These are phyloP conservation scores for Friedmanniomyces endolithicus DNA, from an alignment of 495 filamentous ascomycete species.

Conservation along the genomic window DNA sequence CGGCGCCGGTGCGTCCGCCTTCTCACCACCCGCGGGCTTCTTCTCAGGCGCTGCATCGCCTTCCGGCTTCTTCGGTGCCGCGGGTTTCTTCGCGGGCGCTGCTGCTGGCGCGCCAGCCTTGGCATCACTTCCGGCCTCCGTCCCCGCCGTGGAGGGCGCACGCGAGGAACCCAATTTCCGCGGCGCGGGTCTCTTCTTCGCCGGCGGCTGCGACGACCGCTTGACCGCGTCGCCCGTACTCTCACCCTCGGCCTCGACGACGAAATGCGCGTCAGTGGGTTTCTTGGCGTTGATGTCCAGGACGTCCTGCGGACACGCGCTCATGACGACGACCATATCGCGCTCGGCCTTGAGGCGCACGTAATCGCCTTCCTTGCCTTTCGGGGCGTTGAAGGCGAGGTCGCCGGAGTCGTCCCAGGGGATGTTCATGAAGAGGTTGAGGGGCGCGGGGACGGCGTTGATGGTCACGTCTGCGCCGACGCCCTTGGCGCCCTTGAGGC, in stretches of 20 bases:
- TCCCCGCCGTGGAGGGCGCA: constrained; percentile 44
- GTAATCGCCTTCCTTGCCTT: constrained; percentile 27
- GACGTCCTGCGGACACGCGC: constrained; percentile 33
- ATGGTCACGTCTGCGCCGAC: constrained; percentile 27
- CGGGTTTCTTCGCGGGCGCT: constrained; percentile 3
- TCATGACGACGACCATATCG: constrained; percentile 33
- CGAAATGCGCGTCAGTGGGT: constrained; percentile 30
- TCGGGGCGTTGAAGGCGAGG: constrained; percentile 25
- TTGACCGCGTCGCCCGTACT: not conserved
- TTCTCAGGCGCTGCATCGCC: not conserved
- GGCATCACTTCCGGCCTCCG: constrained; percentile 29
- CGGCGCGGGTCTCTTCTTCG: constrained; percentile 6
- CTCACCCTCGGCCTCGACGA: constrained; percentile 16
- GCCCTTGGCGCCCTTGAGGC: constrained; percentile 28
- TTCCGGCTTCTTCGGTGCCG: not conserved
- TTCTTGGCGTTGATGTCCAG: constrained; percentile 27
- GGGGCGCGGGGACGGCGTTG: constrained; percentile 28
- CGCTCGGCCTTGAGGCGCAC: constrained; percentile 31
- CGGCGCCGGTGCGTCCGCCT: too few relatives aligned
- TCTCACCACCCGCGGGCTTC: not conserved
- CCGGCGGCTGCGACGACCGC: not conserved
- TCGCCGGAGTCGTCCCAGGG: constrained; percentile 26
- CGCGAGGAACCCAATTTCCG: constrained; percentile 23
- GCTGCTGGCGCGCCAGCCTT: not conserved
- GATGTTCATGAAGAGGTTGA: constrained; percentile 35